A percentile compares a stretch with the other conserved stretches of the same genome.
Evolutionary conservation across 208 protist genomes (phyloP).

Genomic region (Ichthyophonus hoferi): DNA sequence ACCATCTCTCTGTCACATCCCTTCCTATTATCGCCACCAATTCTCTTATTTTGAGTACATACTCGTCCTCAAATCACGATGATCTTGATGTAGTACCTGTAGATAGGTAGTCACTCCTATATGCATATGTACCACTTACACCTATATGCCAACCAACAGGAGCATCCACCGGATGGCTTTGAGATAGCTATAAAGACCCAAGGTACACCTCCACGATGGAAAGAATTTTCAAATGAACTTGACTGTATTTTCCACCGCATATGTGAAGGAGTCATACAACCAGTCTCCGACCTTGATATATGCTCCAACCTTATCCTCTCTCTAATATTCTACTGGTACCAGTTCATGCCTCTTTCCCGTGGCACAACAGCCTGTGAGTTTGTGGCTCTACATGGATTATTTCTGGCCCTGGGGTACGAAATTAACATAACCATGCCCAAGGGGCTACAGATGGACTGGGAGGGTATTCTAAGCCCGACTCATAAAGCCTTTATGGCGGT

Average conservation of each 20-base stretch:
- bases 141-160: too few species aligned
- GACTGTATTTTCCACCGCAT: neutral
- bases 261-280: neutral
- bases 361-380: constrained; percentile 20
- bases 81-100: too few species aligned
- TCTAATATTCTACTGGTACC: constrained; percentile 48
- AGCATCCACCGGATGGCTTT: constrained; percentile 41
- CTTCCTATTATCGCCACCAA: too few species aligned
- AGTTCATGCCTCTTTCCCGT: constrained; percentile 48
- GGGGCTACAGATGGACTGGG: constrained; percentile 46
- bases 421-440: constrained; percentile 21
- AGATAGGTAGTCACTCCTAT: too few species aligned
- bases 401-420: constrained; percentile 26
- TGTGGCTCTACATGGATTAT: constrained; percentile 10
- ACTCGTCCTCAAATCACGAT: too few species aligned
- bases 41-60: too few species aligned
- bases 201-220: constrained; percentile 34
- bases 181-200: constrained; percentile 46
- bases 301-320: neutral
- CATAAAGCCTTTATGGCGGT: neutral
- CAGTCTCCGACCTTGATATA: neutral
- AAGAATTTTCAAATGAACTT: constrained; percentile 40
- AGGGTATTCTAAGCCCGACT: constrained; percentile 31
- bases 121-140: too few species aligned
- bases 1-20: neutral